phyloP scores from a whole-genome alignment of 495 filamentous ascomycete genomes.

The Achaetomiella virescens region DNA sequence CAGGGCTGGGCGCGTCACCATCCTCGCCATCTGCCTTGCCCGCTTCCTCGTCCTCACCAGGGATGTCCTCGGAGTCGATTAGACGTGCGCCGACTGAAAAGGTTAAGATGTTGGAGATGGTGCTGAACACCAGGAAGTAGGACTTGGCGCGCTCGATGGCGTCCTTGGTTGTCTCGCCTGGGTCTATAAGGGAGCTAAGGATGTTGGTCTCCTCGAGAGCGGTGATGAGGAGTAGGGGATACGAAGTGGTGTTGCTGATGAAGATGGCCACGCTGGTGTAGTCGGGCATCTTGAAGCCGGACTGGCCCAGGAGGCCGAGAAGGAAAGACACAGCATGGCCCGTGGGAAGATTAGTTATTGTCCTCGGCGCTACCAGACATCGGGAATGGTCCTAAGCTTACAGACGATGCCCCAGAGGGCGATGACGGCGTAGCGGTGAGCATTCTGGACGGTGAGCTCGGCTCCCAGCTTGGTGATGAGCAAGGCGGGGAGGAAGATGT shows the following conservation, averaged over 20 bases:
- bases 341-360: too few relatives aligned
- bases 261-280: conserved; percentile 63
- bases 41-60: conserved; percentile 25
- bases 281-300: conserved; percentile 45
- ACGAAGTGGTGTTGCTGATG: conserved; percentile 73
- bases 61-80: conserved; percentile 30
- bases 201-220: conserved; percentile 61
- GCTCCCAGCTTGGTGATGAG: conserved; percentile 64
- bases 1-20: neutral
- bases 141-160: conserved; percentile 61
- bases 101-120: conserved; percentile 36
- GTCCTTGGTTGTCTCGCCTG: conserved; percentile 36
- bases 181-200: conserved; percentile 40
- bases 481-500: conserved; percentile 63
- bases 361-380: too few relatives aligned
- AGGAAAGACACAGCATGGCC: conserved; percentile 37
- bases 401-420: conserved; percentile 39
- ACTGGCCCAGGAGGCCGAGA: conserved; percentile 34
- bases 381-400: too few relatives aligned
- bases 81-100: conserved; percentile 61
- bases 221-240: conserved; percentile 63
- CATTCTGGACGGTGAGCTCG: conserved; percentile 53
- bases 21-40: neutral
- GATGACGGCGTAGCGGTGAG: conserved; percentile 48
- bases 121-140: conserved; percentile 60